Percentiles rank a stretch among this genome's conserved stretches.
phyloP scores from a whole-genome alignment of 2,329 filamentous ascomycete species.

The Aspergillus pseudoviridinutans region DNA sequence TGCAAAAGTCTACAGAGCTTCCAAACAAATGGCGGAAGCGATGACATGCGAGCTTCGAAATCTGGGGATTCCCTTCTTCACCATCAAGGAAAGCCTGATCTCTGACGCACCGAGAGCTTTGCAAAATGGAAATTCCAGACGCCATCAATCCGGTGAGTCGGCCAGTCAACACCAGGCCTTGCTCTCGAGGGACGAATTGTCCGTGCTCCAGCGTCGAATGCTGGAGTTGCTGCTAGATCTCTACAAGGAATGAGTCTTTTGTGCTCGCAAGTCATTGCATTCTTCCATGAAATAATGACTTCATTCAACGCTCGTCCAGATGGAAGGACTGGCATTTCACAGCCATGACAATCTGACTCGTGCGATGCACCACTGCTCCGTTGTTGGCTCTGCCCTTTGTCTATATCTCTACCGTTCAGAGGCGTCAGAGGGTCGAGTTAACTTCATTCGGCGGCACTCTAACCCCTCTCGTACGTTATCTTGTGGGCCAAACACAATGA shows the following conservation, averaged over 20 bases:
- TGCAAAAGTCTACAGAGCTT: conserved; percentile 59
- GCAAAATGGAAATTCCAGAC: background rate
- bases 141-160: background rate
- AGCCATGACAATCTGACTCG: background rate
- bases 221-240: conserved; percentile 50
- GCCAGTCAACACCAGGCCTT: conserved; percentile 7
- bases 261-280: background rate
- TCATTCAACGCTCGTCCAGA: no score
- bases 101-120: conserved; percentile 12
- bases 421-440: background rate
- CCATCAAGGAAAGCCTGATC: conserved; percentile 45
- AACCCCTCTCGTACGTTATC: background rate
- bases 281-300: background rate
- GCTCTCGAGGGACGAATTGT: conserved; percentile 41
- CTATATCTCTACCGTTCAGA: background rate
- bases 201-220: conserved; percentile 46
- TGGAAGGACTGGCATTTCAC: background rate
- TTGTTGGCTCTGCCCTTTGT: background rate
- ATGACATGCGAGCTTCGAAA: conserved; percentile 54
- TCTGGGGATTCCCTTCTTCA: conserved; percentile 60
- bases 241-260: conserved; percentile 33
- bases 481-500: background rate
- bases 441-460: background rate
- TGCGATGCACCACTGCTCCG: background rate
- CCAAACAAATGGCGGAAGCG: conserved; percentile 55